phyloP scores from a whole-genome alignment of 257 asterid genomes.

The Anisodus acutangulus region DNA sequence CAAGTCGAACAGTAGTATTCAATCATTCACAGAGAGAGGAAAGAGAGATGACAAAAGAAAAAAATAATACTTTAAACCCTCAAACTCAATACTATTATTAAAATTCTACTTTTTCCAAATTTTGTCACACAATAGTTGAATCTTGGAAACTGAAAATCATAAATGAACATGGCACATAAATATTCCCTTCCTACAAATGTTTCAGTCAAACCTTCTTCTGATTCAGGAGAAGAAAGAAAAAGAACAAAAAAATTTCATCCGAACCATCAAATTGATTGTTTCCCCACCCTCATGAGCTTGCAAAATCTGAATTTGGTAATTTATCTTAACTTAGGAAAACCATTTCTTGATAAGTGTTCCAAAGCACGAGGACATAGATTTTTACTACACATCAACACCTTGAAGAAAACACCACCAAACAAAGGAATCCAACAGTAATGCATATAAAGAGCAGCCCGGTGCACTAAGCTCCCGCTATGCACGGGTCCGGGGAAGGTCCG shows the following conservation, averaged over 20 bases:
- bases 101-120: neutral
- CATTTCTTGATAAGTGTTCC: slow-evolving; percentile 11
- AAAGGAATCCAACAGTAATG: neutral
- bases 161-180: slow-evolving; percentile 13
- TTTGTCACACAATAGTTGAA: neutral
- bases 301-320: neutral
- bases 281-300: neutral
- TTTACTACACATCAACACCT: neutral
- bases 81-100: neutral
- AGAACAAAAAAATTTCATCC: neutral
- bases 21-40: neutral
- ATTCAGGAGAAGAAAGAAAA: neutral
- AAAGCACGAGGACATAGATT: neutral
- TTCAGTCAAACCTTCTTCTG: neutral
- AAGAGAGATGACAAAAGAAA: neutral
- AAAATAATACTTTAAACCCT: neutral
- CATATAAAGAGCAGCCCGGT: too few species aligned
- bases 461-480: too few species aligned
- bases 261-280: neutral
- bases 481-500: too few species aligned
- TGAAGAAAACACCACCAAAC: neutral
- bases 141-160: slow-evolving; percentile 10
- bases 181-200: neutral
- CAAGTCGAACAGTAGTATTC: neutral
- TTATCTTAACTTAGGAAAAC: neutral